Evolutionary conservation across 495 filamentous ascomycete species (phyloP).

Genomic region (Hyaloscypha variabilis): DNA sequence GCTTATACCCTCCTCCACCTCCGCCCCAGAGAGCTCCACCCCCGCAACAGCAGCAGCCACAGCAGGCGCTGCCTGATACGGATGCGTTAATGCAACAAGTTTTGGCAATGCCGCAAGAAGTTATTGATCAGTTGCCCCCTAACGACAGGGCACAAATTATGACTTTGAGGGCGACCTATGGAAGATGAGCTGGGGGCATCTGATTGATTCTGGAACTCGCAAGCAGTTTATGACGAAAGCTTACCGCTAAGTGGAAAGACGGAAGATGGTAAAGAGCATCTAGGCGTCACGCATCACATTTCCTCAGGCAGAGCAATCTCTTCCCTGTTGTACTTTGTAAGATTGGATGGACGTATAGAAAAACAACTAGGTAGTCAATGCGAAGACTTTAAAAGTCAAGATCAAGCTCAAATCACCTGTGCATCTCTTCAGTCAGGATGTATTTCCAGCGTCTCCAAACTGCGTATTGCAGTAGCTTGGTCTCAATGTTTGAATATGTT

Average conservation of each 20-base stretch:
- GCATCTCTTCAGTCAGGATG: no score
- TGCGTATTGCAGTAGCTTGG: no score
- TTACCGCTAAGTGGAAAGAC: not conserved
- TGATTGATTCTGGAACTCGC: not conserved
- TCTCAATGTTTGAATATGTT: no score
- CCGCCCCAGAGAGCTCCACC: slow-evolving; percentile 41
- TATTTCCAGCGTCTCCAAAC: no score
- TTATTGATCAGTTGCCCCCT: slow-evolving; percentile 75
- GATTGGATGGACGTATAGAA: slow-evolving; percentile 1
- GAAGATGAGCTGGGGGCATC: slow-evolving; percentile 10
- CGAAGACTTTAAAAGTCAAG: not conserved
- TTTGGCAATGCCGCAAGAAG: slow-evolving; percentile 70
- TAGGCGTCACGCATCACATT: no score
- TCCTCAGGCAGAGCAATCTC: no score
- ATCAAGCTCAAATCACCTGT: no score
- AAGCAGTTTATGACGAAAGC: not conserved
- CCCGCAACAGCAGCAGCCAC: slow-evolving; percentile 44
- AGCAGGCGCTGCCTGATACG: slow-evolving; percentile 46
- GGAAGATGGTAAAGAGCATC: not conserved
- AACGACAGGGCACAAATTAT: slow-evolving; percentile 76
- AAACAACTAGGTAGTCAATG: slow-evolving; percentile 1
- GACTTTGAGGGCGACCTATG: slow-evolving; percentile 58
- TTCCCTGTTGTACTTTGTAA: not conserved
- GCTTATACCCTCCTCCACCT: slow-evolving; percentile 44
- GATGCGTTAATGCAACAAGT: slow-evolving; percentile 76